These are phyloP conservation scores for Termitomyces eurrhizus DNA, from an alignment of 768 basidiomycete genomes.

Conservation along the genomic window DNA sequence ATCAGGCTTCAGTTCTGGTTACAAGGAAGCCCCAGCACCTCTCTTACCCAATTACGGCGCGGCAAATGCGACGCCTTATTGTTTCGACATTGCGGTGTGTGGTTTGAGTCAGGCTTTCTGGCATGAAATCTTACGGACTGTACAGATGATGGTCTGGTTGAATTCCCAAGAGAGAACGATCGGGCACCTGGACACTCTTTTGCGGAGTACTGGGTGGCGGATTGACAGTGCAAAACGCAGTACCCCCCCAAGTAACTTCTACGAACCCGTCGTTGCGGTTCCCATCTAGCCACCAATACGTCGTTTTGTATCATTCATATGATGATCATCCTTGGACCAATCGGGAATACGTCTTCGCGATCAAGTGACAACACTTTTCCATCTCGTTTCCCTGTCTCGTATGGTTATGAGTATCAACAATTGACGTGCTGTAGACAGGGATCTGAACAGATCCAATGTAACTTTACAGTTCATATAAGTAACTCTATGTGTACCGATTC, in stretches of 20 bases:
- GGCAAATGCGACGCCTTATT: slow-evolving; percentile 2
- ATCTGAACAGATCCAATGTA: too few species aligned
- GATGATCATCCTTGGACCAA: too few species aligned
- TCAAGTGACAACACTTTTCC: too few species aligned
- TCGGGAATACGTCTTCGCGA: too few species aligned
- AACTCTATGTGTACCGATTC: too few species aligned
- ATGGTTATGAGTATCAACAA: too few species aligned
- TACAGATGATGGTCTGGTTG: slow-evolving; percentile 13
- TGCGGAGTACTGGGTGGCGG: slow-evolving; percentile 9
- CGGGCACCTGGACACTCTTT: slow-evolving; percentile 2
- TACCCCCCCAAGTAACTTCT: slow-evolving; percentile 6
- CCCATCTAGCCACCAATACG: background rate
- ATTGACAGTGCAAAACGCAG: slow-evolving; percentile 4
- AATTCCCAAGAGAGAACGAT: slow-evolving; percentile 11
- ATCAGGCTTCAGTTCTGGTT: background rate
- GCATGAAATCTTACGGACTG: too few species aligned
- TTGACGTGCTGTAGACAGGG: too few species aligned
- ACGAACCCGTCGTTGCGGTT: slow-evolving; percentile 8
- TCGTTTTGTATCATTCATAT: background rate
- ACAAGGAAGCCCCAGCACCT: slow-evolving; percentile 6
- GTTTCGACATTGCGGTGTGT: slow-evolving; percentile 5
- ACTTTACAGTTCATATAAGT: too few species aligned
- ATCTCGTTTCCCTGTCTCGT: too few species aligned
- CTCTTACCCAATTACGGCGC: slow-evolving; percentile 10
- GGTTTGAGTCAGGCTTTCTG: background rate